Evolutionary conservation across 2,329 filamentous ascomycete genomes (phyloP).

Genomic region (Ascochyta pisi): DNA sequence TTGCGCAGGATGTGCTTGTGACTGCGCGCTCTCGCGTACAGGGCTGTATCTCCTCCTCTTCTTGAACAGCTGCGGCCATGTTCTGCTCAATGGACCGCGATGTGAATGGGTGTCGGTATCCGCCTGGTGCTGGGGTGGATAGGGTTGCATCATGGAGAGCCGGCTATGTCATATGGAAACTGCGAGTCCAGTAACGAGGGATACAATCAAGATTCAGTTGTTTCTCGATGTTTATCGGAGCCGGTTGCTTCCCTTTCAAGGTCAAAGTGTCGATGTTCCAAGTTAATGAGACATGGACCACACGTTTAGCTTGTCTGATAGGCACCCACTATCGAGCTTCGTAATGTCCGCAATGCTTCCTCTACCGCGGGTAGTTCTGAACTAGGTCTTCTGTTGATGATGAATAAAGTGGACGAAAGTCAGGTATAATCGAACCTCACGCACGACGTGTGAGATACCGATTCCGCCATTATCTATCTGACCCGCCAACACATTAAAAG

Average conservation of each 20-base stretch:
- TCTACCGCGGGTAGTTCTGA: not conserved
- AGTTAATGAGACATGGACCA: not conserved
- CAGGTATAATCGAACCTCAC: not conserved
- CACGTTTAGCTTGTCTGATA: conserved; percentile 4
- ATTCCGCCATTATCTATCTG: conserved; percentile 6
- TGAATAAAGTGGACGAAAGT: not conserved
- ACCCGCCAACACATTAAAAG: conserved; percentile 10
- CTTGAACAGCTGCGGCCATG: conserved; percentile 42
- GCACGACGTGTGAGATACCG: not conserved
- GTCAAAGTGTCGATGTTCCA: not conserved
- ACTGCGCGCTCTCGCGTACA: conserved; percentile 34
- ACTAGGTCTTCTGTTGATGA: conserved; percentile 2
- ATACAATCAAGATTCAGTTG: not conserved
- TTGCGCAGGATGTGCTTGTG: conserved; percentile 26
- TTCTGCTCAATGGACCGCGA: conserved; percentile 37
- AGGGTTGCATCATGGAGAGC: conserved; percentile 32
- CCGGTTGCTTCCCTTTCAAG: not conserved
- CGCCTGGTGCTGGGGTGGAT: conserved; percentile 21
- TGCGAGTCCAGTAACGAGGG: not conserved
- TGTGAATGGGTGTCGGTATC: conserved; percentile 31
- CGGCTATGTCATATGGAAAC: conserved; percentile 1
- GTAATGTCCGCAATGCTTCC: not conserved
- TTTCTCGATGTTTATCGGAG: not conserved
- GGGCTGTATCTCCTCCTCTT: conserved; percentile 43
- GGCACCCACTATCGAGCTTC: not conserved